These are phyloP conservation scores for Entophlyctis helioformis DNA, from an alignment of 192 early-diverging fungal species.

Conservation along the genomic window DNA sequence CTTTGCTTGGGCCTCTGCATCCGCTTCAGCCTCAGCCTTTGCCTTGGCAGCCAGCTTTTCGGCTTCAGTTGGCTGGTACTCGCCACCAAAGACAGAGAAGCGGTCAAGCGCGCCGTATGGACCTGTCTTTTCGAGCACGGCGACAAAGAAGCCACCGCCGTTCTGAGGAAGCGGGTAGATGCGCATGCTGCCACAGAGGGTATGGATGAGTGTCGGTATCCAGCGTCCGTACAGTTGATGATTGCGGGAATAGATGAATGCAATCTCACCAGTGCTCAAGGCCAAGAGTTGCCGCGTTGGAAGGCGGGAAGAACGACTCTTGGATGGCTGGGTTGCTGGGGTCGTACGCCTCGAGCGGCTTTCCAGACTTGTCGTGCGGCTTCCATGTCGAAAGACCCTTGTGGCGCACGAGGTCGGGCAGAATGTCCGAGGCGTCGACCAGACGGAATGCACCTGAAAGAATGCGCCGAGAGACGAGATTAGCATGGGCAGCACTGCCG, in stretches of 20 bases:
- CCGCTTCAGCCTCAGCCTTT: too few relatives aligned
- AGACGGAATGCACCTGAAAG: slow-evolving; percentile 57
- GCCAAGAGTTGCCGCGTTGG: slow-evolving; percentile 13
- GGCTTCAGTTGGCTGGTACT: too few relatives aligned
- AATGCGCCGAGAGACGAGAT: neutral
- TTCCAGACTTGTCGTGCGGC: slow-evolving; percentile 27
- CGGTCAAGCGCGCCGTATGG: slow-evolving; percentile 49
- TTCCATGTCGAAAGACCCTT: slow-evolving; percentile 84
- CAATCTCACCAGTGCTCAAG: slow-evolving; percentile 29
- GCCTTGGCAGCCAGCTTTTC: too few relatives aligned
- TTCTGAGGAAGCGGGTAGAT: slow-evolving; percentile 90
- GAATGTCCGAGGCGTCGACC: slow-evolving; percentile 72
- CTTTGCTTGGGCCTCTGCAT: slow-evolving; percentile 3
- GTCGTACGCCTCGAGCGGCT: slow-evolving; percentile 7
- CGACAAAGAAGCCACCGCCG: slow-evolving; percentile 98
- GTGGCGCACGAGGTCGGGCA: slow-evolving; percentile 67
- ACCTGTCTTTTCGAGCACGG: slow-evolving; percentile 81
- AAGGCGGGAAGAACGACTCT: slow-evolving; percentile 30
- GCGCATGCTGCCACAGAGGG: slow-evolving; percentile 45
- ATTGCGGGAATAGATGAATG: too few relatives aligned
- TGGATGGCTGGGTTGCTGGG: slow-evolving; percentile 5
- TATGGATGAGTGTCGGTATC: too few relatives aligned
- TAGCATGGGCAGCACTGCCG: neutral
- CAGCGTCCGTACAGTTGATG: too few relatives aligned
- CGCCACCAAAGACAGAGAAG: too few relatives aligned